Evolutionary conservation across 352 stramenopile genomes (phyloP), one percentile per base, ranked within the genome.

Genomic region (Globisporangium rhizosaccharum): DNA sequence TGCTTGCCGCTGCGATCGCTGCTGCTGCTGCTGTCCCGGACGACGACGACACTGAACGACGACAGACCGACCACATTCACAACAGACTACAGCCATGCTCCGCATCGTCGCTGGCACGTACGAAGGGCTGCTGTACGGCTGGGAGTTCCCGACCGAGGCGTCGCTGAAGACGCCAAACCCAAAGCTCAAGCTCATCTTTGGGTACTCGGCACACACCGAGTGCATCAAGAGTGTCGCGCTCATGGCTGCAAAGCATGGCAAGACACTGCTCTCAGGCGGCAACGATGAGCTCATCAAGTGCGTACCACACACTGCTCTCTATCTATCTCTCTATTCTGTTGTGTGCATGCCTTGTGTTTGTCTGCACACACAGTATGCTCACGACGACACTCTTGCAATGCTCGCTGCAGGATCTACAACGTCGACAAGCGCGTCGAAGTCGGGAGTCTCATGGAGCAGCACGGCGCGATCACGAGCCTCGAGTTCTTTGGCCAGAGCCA

Each of bases 281-380:
- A 91, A 77, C 57, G 86, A 96, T 71, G 86, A 96, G 70, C 88
- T 86, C 71, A 89, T 96, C 79, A 94, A 93, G 85, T 94, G 58
- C 56, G 67, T 55, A 37, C 28, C 28, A 33, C 1, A 33, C 28
- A 33, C 0, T 26, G 26, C 14, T 39, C 28, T 37, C 23, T 1
- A 23, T 23, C 23, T 23, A 23, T 10, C 10, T 20, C 41, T 10
- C 28, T 33, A 23, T 18, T 8, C 23, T 6, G 11, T 44, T 52
- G 6, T 1, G 41, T 14, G 11, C 5, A 17, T 20, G 17, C 51
- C 2, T 3, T 39, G 15, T 53, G 26, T 15, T 55, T 6, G 20
- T 20, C 9, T 20, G 12, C n/a, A 12, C 44, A 25, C 44, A 28
- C 10, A 23, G 41, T 10, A 20, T 23, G 41, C 14, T 47, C 41